phyloP scores from a whole-genome alignment of 805 yeast genomes.

The Isabelozyma pseudorhagii region DNA sequence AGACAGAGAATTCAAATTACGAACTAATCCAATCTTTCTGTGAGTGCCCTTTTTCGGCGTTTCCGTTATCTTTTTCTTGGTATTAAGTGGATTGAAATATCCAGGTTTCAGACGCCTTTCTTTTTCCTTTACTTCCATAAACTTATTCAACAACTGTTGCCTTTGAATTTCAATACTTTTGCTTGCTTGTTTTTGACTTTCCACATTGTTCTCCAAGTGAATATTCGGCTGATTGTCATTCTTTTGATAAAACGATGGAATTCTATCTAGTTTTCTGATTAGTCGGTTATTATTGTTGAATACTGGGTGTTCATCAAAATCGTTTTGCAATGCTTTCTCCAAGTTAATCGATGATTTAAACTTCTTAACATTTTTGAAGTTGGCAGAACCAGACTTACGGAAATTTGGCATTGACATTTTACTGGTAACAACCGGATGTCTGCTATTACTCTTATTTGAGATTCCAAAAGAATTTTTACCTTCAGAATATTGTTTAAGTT shows the following conservation, averaged over 20 bases:
- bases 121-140: slow-evolving; percentile 24
- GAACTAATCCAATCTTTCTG: slow-evolving; percentile 28
- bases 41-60: slow-evolving; percentile 3
- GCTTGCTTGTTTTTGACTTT: slow-evolving; percentile 4
- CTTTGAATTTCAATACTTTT: slow-evolving; percentile 19
- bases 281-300: slow-evolving; percentile 33
- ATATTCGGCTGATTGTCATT: slow-evolving; percentile 1
- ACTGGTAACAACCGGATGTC: not conserved
- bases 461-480: not conserved
- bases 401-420: slow-evolving; percentile 21
- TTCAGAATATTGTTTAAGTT: slow-evolving; percentile 8
- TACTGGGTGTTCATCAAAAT: slow-evolving; percentile 17
- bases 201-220: slow-evolving; percentile 6
- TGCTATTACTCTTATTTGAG: not conserved
- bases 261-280: slow-evolving; percentile 35
- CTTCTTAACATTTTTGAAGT: slow-evolving; percentile 14
- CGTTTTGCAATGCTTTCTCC: slow-evolving; percentile 7
- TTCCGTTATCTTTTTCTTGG: slow-evolving; percentile 8
- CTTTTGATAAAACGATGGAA: slow-evolving; percentile 37
- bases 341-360: slow-evolving; percentile 35
- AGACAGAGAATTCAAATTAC: slow-evolving; percentile 22
- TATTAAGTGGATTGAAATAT: not conserved
- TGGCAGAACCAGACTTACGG: slow-evolving; percentile 1
- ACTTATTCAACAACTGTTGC: slow-evolving; percentile 26
- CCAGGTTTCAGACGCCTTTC: slow-evolving; percentile 9